Evolutionary conservation across 2,329 filamentous ascomycete species (phyloP).

Genomic region (Pseudogymnoascus sp.): DNA sequence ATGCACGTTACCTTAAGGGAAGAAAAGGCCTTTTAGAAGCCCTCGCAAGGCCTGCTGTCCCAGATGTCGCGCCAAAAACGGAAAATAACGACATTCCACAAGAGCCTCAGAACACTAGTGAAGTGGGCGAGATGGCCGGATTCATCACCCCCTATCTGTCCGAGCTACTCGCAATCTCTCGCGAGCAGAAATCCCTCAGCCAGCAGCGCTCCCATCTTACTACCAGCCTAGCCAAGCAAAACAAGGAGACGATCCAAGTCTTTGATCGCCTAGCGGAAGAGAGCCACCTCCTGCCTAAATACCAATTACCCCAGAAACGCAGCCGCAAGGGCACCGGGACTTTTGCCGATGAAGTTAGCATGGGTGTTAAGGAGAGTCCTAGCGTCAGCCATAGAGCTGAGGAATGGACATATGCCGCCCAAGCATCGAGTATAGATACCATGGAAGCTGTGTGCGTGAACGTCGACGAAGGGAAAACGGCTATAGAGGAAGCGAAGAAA

Average conservation of each 20-base stretch:
- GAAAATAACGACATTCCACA: background rate
- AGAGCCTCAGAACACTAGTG: background rate
- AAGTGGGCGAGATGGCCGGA: slow-evolving; percentile 29
- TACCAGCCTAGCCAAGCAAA: slow-evolving; percentile 41
- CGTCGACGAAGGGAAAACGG: slow-evolving; percentile 50
- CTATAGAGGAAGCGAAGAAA: slow-evolving; percentile 46
- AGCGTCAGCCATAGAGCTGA: slow-evolving; percentile 40
- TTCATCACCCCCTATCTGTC: slow-evolving; percentile 52
- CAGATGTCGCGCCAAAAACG: slow-evolving; percentile 11
- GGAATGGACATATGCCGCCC: slow-evolving; percentile 53
- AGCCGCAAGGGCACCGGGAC: slow-evolving; percentile 21
- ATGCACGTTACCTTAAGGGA: background rate
- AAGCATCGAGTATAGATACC: slow-evolving; percentile 51
- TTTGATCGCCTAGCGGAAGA: slow-evolving; percentile 52
- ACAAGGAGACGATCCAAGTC: slow-evolving; percentile 42
- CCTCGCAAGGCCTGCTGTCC: slow-evolving; percentile 14
- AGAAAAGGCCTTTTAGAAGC: background rate
- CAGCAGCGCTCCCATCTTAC: slow-evolving; percentile 53
- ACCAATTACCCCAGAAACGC: slow-evolving; percentile 36
- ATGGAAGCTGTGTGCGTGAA: slow-evolving; percentile 52
- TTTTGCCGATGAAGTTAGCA: slow-evolving; percentile 39
- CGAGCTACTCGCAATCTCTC: slow-evolving; percentile 44
- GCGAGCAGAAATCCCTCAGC: slow-evolving; percentile 49
- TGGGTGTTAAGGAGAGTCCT: slow-evolving; percentile 32
- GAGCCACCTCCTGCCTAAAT: slow-evolving; percentile 51